Evolutionary conservation across 179 eudicot species (phyloP).

Genomic region (Monotropa hypopitys): DNA sequence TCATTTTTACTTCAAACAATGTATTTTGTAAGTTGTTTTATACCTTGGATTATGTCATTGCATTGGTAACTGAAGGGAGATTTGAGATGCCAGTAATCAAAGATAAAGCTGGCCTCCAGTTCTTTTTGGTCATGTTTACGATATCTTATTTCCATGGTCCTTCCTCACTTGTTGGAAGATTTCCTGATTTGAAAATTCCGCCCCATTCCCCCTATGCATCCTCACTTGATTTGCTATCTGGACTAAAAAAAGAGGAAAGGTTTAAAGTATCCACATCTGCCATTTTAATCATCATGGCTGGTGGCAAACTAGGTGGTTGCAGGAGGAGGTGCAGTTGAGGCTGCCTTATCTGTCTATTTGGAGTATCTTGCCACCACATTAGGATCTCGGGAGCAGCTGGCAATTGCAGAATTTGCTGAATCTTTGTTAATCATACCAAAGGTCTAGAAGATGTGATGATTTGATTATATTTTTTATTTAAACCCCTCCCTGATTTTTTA

Average conservation of each 20-base stretch:
- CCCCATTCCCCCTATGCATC: not conserved
- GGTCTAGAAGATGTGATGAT: conserved; percentile 25
- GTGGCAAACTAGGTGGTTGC: conserved; percentile 66
- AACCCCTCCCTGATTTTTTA: not conserved
- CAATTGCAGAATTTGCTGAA: conserved; percentile 95
- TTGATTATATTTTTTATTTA: not conserved
- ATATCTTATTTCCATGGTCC: not conserved
- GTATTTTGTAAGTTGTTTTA: not conserved
- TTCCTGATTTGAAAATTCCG: not conserved
- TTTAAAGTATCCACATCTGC: not conserved
- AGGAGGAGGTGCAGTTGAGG: conserved; percentile 96
- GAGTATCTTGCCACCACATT: conserved; percentile 87
- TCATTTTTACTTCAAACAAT: not conserved
- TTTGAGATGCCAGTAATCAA: not conserved
- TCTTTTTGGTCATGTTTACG: not conserved
- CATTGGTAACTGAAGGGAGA: not conserved
- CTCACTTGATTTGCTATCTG: not conserved
- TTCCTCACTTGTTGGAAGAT: not conserved
- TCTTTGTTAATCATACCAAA: conserved; percentile 78
- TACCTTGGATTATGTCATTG: not conserved
- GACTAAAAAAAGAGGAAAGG: not conserved
- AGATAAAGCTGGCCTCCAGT: not conserved
- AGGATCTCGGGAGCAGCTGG: conserved; percentile 93
- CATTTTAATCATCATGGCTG: not conserved
- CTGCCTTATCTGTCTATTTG: conserved; percentile 79